These are phyloP conservation scores for Eimeria brunetti DNA, from an alignment of 169 alveolate genomes.

Conservation along the genomic window DNA sequence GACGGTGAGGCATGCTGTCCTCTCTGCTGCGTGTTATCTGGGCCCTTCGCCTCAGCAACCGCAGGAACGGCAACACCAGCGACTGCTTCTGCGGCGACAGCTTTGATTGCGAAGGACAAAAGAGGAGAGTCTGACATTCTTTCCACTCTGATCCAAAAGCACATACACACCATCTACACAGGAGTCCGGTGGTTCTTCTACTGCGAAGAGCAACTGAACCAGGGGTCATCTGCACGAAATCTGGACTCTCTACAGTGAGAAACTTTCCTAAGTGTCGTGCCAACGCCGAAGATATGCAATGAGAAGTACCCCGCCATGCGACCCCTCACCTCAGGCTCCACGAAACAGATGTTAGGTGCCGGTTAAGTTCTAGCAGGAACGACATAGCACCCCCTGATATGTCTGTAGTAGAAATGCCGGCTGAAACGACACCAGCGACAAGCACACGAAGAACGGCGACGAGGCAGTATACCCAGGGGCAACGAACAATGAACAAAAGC, in stretches of 20 bases:
- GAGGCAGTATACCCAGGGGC: neutral
- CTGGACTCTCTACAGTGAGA: neutral
- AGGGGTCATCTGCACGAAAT: neutral
- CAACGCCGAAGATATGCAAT: neutral
- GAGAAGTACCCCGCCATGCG: neutral
- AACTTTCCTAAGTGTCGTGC: neutral
- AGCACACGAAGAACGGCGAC: neutral
- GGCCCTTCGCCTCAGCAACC: neutral
- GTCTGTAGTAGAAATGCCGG: neutral
- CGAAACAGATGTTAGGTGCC: neutral
- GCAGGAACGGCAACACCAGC: slow-evolving; percentile 26
- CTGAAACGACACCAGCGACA: slow-evolving; percentile 21
- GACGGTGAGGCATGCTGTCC: neutral
- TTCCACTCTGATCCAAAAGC: slow-evolving; percentile 15
- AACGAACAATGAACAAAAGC: neutral
- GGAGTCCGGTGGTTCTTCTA: neutral
- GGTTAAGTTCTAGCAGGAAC: slow-evolving; percentile 28
- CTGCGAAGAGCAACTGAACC: neutral
- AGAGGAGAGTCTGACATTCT: neutral
- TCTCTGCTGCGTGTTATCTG: neutral
- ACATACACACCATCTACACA: neutral
- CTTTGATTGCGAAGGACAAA: slow-evolving; percentile 29
- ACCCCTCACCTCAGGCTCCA: slow-evolving; percentile 14
- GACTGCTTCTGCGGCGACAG: slow-evolving; percentile 41
- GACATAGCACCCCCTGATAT: slow-evolving; percentile 61